phyloP scores from a whole-genome alignment of 805 yeast genomes.

The Candida schatavii region DNA sequence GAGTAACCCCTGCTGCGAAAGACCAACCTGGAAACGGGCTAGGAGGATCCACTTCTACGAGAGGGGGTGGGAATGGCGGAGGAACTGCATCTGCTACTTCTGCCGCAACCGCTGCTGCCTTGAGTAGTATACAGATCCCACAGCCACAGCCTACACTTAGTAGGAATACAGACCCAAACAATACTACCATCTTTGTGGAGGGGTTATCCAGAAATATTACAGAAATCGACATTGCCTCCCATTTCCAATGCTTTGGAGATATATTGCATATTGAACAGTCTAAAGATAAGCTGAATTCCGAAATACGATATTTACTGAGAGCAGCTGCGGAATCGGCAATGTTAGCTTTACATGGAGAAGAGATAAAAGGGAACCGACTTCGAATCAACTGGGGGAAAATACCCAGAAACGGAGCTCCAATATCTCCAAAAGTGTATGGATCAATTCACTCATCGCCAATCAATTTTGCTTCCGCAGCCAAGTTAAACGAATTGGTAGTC shows the following conservation, averaged over 20 bases:
- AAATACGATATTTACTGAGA: slow-evolving; percentile 27
- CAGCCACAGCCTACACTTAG: slow-evolving; percentile 55
- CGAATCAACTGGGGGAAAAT: slow-evolving; percentile 30
- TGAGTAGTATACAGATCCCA: slow-evolving; percentile 16
- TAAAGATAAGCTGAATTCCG: slow-evolving; percentile 19
- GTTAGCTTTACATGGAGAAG: slow-evolving; percentile 27
- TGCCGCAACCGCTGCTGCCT: slow-evolving; percentile 2
- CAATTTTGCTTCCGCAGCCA: too few relatives aligned
- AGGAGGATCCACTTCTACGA: not conserved
- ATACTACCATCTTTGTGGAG: slow-evolving; percentile 71
- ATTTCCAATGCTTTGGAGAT: slow-evolving; percentile 65
- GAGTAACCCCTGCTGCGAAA: slow-evolving; percentile 56
- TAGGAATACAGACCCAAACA: slow-evolving; percentile 75
- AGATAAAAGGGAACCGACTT: slow-evolving; percentile 27
- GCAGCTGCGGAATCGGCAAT: slow-evolving; percentile 38
- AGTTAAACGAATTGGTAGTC: too few relatives aligned
- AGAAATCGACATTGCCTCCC: slow-evolving; percentile 57
- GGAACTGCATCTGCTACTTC: not conserved
- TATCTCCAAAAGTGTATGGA: too few relatives aligned
- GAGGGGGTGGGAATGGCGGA: not conserved
- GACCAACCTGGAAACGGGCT: slow-evolving; percentile 7
- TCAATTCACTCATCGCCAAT: too few relatives aligned
- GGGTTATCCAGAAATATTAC: slow-evolving; percentile 61
- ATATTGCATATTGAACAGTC: slow-evolving; percentile 24
- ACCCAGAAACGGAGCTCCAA: too few relatives aligned